A percentile compares a stretch with the other conserved stretches of the same genome.
Conservation (phyloP, 768 basidiomycete genomes). For the Amanita pseudoporphyria region DNA sequence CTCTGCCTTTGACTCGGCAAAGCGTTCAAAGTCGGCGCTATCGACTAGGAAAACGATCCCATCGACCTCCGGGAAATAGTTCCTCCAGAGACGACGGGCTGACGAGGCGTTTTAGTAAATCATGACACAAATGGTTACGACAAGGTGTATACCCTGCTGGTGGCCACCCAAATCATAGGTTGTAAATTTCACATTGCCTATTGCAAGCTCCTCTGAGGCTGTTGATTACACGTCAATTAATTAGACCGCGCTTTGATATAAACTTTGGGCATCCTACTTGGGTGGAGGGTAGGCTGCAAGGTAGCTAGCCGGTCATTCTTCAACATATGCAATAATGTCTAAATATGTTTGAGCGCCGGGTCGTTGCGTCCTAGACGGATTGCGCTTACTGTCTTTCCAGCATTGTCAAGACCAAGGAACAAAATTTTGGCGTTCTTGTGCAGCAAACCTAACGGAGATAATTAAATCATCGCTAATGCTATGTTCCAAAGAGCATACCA, state of each 20-base stretch:
- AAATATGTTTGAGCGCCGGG: background rate
- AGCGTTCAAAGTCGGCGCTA: slow-evolving; percentile 93
- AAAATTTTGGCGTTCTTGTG: slow-evolving; percentile 99
- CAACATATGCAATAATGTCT: slow-evolving; percentile 98
- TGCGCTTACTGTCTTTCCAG: slow-evolving; percentile 86
- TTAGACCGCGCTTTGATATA: slow-evolving; percentile 6
- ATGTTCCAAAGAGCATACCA: slow-evolving; percentile 35
- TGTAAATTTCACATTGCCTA: slow-evolving; percentile 98
- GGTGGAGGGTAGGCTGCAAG: slow-evolving; percentile 95
- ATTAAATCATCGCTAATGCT: background rate
- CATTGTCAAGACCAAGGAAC: slow-evolving; percentile 98
- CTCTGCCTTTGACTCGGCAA: slow-evolving; percentile 94
- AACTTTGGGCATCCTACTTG: slow-evolving; percentile 49
- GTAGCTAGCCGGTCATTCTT: slow-evolving; percentile 99
- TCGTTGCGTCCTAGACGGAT: background rate
- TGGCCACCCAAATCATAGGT: slow-evolving; percentile 98
- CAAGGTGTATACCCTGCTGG: slow-evolving; percentile 62
- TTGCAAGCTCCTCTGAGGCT: slow-evolving; percentile 99
- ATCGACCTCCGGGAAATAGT: slow-evolving; percentile 99
- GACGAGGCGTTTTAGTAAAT: slow-evolving; percentile 1
- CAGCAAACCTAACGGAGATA: slow-evolving; percentile 50
- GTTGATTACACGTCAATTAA: slow-evolving; percentile 9
- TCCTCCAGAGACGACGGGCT: slow-evolving; percentile 98
- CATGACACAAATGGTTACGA: background rate
- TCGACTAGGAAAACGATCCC: slow-evolving; percentile 98